Conservation (phyloP, 176 grass and related monocot genomes). For the Aegilops tauschii region DNA sequence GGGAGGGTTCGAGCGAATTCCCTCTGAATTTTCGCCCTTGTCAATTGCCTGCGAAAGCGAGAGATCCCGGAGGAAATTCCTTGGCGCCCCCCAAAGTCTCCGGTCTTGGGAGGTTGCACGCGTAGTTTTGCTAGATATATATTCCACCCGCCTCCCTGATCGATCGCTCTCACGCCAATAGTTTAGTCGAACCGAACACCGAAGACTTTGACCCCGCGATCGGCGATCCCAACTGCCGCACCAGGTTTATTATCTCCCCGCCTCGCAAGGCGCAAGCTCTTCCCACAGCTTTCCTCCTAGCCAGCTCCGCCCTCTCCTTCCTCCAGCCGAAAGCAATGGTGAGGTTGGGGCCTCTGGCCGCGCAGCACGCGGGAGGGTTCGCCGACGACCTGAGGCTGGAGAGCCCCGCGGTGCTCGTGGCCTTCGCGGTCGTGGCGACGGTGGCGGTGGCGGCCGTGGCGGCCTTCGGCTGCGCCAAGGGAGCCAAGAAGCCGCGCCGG, state of each 20-base stretch:
- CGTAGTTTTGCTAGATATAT: not conserved
- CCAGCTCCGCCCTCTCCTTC: too few species aligned
- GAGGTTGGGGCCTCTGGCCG: not conserved
- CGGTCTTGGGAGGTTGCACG: not conserved
- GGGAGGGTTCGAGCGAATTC: not conserved
- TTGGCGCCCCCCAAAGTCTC: not conserved
- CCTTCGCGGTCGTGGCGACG: not conserved
- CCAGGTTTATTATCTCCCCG: not conserved
- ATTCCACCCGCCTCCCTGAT: not conserved
- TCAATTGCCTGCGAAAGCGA: not conserved
- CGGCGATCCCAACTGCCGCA: not conserved
- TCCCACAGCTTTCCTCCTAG: not conserved
- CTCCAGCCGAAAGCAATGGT: slow-evolving; percentile 14
- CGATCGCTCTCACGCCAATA: not conserved
- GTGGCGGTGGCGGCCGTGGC: slow-evolving; percentile 33
- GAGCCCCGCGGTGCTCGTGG: not conserved
- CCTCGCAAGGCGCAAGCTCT: not conserved
- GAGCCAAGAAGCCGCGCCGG: slow-evolving; percentile 26
- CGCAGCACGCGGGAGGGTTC: not conserved
- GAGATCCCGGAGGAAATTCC: not conserved
- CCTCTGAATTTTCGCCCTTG: not conserved
- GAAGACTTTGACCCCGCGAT: not conserved
- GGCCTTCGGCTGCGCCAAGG: slow-evolving; percentile 45
- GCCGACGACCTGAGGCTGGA: not conserved
- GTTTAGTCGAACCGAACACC: not conserved